Evolutionary conservation across 306 rosid genomes (phyloP).

Genomic region (Arachis stenosperma): DNA sequence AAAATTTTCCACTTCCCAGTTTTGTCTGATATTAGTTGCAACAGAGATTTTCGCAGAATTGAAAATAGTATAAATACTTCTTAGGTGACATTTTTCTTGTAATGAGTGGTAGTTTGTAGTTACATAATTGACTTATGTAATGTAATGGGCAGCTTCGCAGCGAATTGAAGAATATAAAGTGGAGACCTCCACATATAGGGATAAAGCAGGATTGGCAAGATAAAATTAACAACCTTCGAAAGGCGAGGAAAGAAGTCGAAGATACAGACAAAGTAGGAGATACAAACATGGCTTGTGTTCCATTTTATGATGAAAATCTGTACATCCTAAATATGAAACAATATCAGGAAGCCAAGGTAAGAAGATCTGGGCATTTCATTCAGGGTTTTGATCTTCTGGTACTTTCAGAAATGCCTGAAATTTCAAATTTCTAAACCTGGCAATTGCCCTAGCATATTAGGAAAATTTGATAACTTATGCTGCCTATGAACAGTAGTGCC

Average conservation of each 20-base stretch:
- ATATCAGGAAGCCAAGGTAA: conserved; percentile 78
- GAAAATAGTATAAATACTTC: neutral
- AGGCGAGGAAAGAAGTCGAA: conserved; percentile 64
- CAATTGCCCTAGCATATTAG: neutral
- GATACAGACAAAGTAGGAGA: conserved; percentile 59
- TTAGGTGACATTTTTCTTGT: conserved; percentile 15
- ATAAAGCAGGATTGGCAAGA: conserved; percentile 93
- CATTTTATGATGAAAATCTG: conserved; percentile 71
- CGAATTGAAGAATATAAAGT: conserved; percentile 64
- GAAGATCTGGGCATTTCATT: conserved; percentile 33
- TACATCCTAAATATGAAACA: conserved; percentile 60
- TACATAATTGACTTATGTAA: conserved; percentile 13
- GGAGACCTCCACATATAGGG: conserved; percentile 75
- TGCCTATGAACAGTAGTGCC: conserved; percentile 11
- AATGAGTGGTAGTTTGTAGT: conserved; percentile 12
- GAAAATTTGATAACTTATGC: conserved; percentile 34
- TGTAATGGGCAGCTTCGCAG: conserved; percentile 48
- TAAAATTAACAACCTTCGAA: conserved; percentile 64
- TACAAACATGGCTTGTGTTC: conserved; percentile 52
- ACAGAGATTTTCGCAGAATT: neutral
- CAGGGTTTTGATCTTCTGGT: conserved; percentile 22
- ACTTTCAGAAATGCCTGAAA: conserved; percentile 1
- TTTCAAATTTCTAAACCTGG: conserved; percentile 27
- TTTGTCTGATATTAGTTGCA: conserved; percentile 8
- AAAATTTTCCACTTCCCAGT: neutral